phyloP scores from a whole-genome alignment of 1,139 yeast species.

The Protomyces pachydermus region DNA sequence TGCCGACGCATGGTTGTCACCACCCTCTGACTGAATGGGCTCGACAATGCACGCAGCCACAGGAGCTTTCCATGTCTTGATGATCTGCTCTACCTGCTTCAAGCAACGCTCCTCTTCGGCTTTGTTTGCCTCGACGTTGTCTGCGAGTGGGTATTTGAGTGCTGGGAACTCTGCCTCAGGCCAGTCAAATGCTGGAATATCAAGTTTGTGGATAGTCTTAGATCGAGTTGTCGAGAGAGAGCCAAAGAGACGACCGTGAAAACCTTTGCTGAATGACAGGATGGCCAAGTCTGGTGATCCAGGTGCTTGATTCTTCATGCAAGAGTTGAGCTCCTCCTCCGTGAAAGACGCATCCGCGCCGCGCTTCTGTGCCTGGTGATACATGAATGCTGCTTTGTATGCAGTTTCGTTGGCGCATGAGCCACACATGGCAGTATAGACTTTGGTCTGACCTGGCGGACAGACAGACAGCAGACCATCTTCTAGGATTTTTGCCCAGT shows the following conservation, averaged over 20 bases:
- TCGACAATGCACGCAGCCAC: constrained; percentile 73
- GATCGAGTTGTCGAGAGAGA: constrained; percentile 73
- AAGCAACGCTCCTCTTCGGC: constrained; percentile 67
- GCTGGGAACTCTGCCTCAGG: constrained; percentile 79
- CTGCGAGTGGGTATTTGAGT: constrained; percentile 66
- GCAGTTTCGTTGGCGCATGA: constrained; percentile 83
- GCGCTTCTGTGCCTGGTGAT: constrained; percentile 60
- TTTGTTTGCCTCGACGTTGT: constrained; percentile 51
- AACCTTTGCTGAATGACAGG: constrained; percentile 65
- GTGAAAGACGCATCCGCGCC: constrained; percentile 46
- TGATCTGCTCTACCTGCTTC: constrained; percentile 51
- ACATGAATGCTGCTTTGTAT: constrained; percentile 76
- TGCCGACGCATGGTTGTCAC: constrained; percentile 76
- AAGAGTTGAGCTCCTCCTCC: constrained; percentile 54
- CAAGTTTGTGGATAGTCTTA: constrained; percentile 78
- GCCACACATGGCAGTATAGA: constrained; percentile 74
- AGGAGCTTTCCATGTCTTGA: constrained; percentile 52
- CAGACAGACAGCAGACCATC: constrained; percentile 58
- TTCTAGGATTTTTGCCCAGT: constrained; percentile 53
- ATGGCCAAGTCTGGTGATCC: constrained; percentile 63
- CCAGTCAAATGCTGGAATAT: constrained; percentile 80
- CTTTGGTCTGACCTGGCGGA: constrained; percentile 62
- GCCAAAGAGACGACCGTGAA: constrained; percentile 82
- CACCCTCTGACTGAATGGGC: constrained; percentile 84
- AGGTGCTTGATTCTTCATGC: constrained; percentile 65